phyloP scores from a whole-genome alignment of 352 stramenopile genomes.

The Aphanomyces cochlioides region DNA sequence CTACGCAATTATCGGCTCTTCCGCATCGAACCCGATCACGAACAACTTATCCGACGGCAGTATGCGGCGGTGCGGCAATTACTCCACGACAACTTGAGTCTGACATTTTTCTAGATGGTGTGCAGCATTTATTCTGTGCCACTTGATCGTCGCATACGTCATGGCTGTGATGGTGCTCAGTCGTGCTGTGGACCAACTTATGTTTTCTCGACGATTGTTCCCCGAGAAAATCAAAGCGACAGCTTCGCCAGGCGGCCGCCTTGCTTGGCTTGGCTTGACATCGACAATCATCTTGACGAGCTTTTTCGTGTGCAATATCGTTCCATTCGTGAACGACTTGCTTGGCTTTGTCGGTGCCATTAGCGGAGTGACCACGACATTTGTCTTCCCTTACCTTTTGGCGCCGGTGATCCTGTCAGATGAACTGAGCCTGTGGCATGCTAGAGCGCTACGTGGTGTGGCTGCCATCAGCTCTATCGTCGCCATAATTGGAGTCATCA shows the following conservation, averaged over 20 bases:
- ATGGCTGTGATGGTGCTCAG: slow-evolving; percentile 30
- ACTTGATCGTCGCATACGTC: slow-evolving; percentile 29
- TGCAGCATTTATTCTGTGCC: slow-evolving; percentile 20
- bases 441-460: slow-evolving; percentile 3
- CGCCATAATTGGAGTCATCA: slow-evolving; percentile 16
- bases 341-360: slow-evolving; percentile 29
- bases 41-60: slow-evolving; percentile 15
- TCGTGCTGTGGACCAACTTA: neutral
- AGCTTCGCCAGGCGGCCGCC: neutral
- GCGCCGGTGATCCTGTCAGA: slow-evolving; percentile 21
- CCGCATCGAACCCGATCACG: slow-evolving; percentile 24
- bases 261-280: slow-evolving; percentile 17
- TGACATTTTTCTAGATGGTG: slow-evolving; percentile 22
- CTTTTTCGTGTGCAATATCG: slow-evolving; percentile 26
- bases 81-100: neutral
- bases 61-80: slow-evolving; percentile 10
- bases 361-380: slow-evolving; percentile 28
- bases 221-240: neutral
- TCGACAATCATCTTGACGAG: slow-evolving; percentile 5
- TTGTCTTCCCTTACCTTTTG: slow-evolving; percentile 27
- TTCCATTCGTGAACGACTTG: slow-evolving; percentile 29
- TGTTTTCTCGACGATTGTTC: neutral
- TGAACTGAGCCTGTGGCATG: slow-evolving; percentile 14
- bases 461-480: slow-evolving; percentile 5
- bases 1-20: slow-evolving; percentile 14